phyloP scores from a whole-genome alignment of 495 filamentous ascomycete genomes.

The Penicillium pulvis region DNA sequence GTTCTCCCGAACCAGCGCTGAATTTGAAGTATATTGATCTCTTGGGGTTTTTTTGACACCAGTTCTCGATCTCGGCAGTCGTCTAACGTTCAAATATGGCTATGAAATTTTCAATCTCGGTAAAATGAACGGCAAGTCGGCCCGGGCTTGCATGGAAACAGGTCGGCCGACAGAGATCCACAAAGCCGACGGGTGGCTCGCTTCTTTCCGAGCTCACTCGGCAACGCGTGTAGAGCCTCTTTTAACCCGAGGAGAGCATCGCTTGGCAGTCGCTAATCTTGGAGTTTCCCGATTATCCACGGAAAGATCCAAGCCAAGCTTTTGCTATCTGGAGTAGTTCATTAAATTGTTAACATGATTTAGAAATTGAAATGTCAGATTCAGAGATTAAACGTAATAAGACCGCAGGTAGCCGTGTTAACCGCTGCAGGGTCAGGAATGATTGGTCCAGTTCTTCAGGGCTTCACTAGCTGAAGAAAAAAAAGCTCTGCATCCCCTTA shows the following conservation, averaged over 20 bases:
- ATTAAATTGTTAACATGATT: background rate
- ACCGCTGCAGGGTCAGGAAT: background rate
- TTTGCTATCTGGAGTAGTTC: background rate
- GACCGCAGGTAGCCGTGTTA: background rate
- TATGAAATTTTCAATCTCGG: background rate
- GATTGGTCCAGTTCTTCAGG: background rate
- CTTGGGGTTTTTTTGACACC: background rate
- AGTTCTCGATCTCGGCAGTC: no score
- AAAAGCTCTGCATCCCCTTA: conserved; percentile 1
- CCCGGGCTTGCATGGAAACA: background rate
- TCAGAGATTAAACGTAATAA: background rate
- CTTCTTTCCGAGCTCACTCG: background rate
- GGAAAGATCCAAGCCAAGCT: background rate
- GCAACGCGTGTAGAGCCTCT: background rate
- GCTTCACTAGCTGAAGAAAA: background rate
- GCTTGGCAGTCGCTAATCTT: background rate
- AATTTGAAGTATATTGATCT: background rate
- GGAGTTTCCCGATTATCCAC: background rate
- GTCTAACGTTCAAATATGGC: background rate
- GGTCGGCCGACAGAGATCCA: background rate
- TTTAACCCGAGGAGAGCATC: background rate
- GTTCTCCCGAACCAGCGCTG: no score
- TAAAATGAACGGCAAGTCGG: background rate
- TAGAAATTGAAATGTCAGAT: background rate
- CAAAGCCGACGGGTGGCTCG: background rate